Evolutionary conservation across 345 rosid species (phyloP).

Genomic region (Pistacia integerrima): DNA sequence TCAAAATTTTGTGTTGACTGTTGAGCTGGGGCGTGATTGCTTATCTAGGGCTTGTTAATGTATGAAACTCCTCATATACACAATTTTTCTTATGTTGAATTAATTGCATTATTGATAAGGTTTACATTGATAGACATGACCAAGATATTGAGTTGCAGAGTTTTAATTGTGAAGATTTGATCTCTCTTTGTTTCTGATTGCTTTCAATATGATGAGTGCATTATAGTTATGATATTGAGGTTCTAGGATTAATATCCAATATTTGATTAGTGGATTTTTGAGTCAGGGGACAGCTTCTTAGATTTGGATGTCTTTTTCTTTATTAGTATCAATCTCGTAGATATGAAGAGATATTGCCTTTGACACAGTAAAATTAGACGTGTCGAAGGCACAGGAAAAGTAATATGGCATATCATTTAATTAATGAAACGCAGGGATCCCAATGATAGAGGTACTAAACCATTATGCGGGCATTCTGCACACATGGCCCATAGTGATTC

Average conservation of each 20-base stretch:
- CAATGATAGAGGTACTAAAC: neutral
- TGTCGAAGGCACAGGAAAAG: slow-evolving; percentile 6
- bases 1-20: too few relatives aligned
- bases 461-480: neutral
- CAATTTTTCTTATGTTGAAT: neutral
- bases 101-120: neutral
- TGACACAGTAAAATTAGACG: neutral
- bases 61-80: neutral
- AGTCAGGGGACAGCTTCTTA: slow-evolving; percentile 1
- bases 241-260: too few relatives aligned
- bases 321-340: neutral
- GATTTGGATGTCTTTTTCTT: neutral
- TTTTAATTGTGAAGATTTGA: neutral
- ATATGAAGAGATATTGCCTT: neutral
- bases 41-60: neutral
- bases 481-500: neutral
- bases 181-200: neutral
- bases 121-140: neutral
- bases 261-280: neutral
- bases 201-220: neutral
- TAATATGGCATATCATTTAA: neutral
- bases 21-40: neutral
- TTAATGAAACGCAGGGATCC: neutral
- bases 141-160: neutral
- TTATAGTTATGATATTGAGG: neutral